A percentile compares a stretch with the other conserved stretches of the same genome.
phyloP scores from a whole-genome alignment of 2,329 filamentous ascomycete species.

The Calonectria ilicicola region DNA sequence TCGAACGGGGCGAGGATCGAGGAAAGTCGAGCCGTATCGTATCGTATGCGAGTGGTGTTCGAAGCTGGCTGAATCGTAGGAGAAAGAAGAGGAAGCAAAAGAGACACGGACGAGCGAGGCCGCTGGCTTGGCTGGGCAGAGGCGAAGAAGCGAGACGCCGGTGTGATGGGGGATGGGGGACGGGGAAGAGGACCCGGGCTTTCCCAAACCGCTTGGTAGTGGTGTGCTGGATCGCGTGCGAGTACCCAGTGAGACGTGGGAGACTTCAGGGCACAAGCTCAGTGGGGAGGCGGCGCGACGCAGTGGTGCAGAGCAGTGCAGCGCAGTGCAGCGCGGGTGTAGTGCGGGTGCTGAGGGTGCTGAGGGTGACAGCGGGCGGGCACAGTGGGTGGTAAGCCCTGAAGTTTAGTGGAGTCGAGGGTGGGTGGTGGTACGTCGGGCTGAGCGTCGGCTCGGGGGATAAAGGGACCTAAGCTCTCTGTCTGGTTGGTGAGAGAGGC shows the following conservation, averaged over 20 bases:
- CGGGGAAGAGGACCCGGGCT: constrained; percentile 26
- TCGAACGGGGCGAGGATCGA: constrained; percentile 32
- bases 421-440: constrained; percentile 13
- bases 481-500: background rate
- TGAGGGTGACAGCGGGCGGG: constrained; percentile 14
- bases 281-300: constrained; percentile 15
- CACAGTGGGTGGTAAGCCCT: constrained; percentile 23
- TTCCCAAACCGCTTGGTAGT: constrained; percentile 29
- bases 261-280: constrained; percentile 12
- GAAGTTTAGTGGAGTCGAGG: constrained; percentile 15
- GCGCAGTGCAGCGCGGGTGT: too few species aligned
- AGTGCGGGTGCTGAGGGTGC: too few species aligned
- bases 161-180: constrained; percentile 22
- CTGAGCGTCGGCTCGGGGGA: constrained; percentile 12
- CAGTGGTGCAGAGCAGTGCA: background rate
- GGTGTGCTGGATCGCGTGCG: constrained; percentile 19
- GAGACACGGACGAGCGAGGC: constrained; percentile 26
- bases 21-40: constrained; percentile 21
- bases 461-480: constrained; percentile 8
- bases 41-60: constrained; percentile 25
- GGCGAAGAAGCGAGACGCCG: constrained; percentile 23
- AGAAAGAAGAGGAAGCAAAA: constrained; percentile 29
- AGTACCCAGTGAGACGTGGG: constrained; percentile 10
- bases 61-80: constrained; percentile 22
- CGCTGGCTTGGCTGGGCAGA: constrained; percentile 14